A percentile compares a stretch with the other conserved stretches of the same genome.
Conservation (phyloP, 2,329 filamentous ascomycete species). For the Botrytis sinoallii region DNA sequence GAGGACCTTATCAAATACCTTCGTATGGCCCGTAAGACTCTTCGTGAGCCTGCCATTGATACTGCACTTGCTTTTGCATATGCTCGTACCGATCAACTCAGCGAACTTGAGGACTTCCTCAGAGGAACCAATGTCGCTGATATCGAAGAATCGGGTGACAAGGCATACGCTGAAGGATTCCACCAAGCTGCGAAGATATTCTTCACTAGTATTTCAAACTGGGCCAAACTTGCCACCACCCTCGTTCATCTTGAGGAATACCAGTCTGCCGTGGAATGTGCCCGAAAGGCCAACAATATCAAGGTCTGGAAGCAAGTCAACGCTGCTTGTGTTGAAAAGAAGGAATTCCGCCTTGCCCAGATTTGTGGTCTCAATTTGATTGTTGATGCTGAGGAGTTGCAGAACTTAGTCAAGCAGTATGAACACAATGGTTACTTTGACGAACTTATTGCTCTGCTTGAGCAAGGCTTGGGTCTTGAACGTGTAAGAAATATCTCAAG, state of each 20-base stretch:
- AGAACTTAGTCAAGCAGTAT: constrained; percentile 92
- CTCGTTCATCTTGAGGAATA: constrained; percentile 97
- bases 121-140: constrained; percentile 91
- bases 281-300: constrained; percentile 97
- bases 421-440: constrained; percentile 98
- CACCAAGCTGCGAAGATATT: constrained; percentile 99
- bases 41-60: constrained; percentile 89
- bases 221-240: constrained; percentile 97
- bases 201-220: constrained; percentile 97
- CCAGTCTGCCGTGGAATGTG: constrained; percentile 95
- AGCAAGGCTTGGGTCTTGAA: constrained; percentile 82
- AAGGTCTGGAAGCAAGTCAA: constrained; percentile 99
- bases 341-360: constrained; percentile 97
- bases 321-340: constrained; percentile 92
- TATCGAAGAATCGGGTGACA: constrained; percentile 94
- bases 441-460: constrained; percentile 89
- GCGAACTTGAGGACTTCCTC: constrained; percentile 94
- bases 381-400: constrained; percentile 92
- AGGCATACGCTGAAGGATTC: constrained; percentile 90
- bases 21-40: constrained; percentile 94
- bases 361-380: constrained; percentile 99
- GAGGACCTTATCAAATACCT: constrained; percentile 96
- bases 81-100: constrained; percentile 84
- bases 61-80: constrained; percentile 92
- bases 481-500: too few species aligned